Evolutionary conservation across 2,329 filamentous ascomycete genomes (phyloP), one percentile per base, ranked within the genome.

Genomic region (Colletotrichum gigasporum): DNA sequence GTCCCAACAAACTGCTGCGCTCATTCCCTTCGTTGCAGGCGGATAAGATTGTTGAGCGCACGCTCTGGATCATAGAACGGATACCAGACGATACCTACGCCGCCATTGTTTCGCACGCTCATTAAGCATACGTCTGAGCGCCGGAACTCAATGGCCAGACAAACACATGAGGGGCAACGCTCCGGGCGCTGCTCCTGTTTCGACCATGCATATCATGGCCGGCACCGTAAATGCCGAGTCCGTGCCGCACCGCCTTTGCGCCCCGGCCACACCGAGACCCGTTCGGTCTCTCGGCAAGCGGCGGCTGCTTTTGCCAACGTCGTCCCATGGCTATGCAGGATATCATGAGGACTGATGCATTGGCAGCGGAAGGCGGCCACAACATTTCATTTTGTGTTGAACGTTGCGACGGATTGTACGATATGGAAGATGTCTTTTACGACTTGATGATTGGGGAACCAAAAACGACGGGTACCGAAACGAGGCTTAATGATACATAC

Each of bases 21-120:
- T 94, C 91, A 2, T 93, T 97, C 70, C 94, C 94, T 6, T 87
- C 91, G 4, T 83, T 97, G 24, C 90, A 97, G 69, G 91, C 94
- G 4, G 90, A 93, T 70, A 89, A 91, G 69, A 91, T 97, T 72
- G 96, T 96, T 75, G 89, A 89, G 45, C 87, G 96, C 60, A 95
- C 95, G 1, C 89, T 97, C 70, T 90, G 90, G 54, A 91, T 97
- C 71, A 91, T 97, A 62, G 90, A 91, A 70, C 96, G 94, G 82
- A 94, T 99, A 57, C 95, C 96, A 2, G 89, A 94, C 67, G 91
- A 96, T 69, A 84, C 98, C 48, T 99, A 97, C 74, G 89, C 91
- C 52, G 93, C 97, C 75, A 93, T 99, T 72, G 90, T 97, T 53
- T 84, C 86, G 39, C 96, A 99, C 76, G 95, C 95, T 6, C 91